A percentile compares a stretch with the other conserved stretches of the same genome.
These are phyloP conservation scores for Debaryomycetaceae sp. DNA, from an alignment of 1,139 yeast genomes.

Conservation along the genomic window DNA sequence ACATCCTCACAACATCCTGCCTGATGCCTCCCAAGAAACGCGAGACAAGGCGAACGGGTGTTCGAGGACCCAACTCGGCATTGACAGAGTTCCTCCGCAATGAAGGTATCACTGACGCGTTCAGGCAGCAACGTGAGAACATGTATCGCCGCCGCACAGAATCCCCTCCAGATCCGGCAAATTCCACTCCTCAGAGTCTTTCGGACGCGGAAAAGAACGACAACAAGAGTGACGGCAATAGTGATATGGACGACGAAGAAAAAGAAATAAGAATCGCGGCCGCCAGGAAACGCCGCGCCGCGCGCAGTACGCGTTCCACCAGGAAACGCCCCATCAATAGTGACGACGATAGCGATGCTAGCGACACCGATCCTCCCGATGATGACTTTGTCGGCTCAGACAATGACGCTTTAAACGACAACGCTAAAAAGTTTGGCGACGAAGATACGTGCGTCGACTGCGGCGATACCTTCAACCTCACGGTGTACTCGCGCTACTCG, in stretches of 20 bases:
- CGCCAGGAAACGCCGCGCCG: conserved; percentile 23
- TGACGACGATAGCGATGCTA: conserved; percentile 17
- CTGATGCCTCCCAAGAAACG: background rate
- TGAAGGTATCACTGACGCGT: conserved; percentile 83
- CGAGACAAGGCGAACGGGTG: conserved; percentile 21
- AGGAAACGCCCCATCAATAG: conserved; percentile 9
- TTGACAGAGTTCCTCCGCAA: conserved; percentile 61
- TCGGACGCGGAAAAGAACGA: background rate
- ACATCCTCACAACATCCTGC: conserved; percentile 4
- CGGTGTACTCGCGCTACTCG: conserved; percentile 53
- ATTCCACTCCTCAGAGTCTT: background rate
- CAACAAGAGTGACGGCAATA: background rate
- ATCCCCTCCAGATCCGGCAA: background rate
- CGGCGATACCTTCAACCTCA: conserved; percentile 41
- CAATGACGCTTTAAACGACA: conserved; percentile 2
- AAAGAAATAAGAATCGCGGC: conserved; percentile 28
- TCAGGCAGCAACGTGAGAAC: conserved; percentile 30
- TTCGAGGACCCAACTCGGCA: conserved; percentile 72
- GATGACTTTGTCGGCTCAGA: conserved; percentile 11
- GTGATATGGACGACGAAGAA: conserved; percentile 14
- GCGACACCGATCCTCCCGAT: conserved; percentile 20
- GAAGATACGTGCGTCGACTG: conserved; percentile 50
- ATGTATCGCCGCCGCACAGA: conserved; percentile 2
- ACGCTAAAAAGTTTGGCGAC: conserved; percentile 32
- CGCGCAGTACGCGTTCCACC: conserved; percentile 12